Evolutionary conservation across 2,329 filamentous ascomycete genomes (phyloP).

Genomic region (Colletotrichum tanaceti): DNA sequence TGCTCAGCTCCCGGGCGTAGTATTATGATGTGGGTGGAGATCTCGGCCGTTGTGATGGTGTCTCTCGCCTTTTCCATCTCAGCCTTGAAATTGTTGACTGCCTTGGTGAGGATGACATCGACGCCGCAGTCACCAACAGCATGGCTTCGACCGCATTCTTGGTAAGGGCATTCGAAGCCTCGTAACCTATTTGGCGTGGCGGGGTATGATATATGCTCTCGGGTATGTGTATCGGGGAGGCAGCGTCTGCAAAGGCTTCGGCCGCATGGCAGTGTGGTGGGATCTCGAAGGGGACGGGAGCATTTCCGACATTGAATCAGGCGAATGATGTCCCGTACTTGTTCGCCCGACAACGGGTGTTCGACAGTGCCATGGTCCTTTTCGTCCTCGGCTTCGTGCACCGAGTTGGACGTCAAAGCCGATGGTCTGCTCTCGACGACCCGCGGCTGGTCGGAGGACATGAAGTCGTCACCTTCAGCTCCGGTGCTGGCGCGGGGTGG

Average conservation of each 20-base stretch:
- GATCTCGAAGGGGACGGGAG: conserved; percentile 73
- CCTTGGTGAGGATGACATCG: conserved; percentile 81
- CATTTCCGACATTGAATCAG: conserved; percentile 83
- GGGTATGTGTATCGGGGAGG: conserved; percentile 72
- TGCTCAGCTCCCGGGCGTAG: conserved; percentile 34
- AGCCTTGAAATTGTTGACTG: conserved; percentile 69
- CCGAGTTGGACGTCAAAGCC: conserved; percentile 40
- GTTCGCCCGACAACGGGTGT: conserved; percentile 50
- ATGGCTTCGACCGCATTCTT: conserved; percentile 76
- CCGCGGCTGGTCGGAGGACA: conserved; percentile 43
- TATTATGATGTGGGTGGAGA: conserved; percentile 54
- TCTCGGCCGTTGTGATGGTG: conserved; percentile 48
- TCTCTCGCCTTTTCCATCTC: conserved; percentile 60
- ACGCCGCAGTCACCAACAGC: conserved; percentile 79
- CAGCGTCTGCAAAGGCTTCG: conserved; percentile 81
- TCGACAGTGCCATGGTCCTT: conserved; percentile 39
- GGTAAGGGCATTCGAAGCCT: conserved; percentile 80
- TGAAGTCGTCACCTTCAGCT: conserved; percentile 40
- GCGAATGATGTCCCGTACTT: conserved; percentile 74
- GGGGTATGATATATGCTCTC: conserved; percentile 82
- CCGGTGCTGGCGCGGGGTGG: conserved; percentile 21
- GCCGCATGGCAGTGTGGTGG: conserved; percentile 85
- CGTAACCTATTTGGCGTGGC: conserved; percentile 72
- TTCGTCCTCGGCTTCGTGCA: conserved; percentile 40
- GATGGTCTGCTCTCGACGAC: conserved; percentile 42